Base-by-base conservation (phyloP, 352 stramenopile species). In the Globisporangium camurandrum region DNA sequence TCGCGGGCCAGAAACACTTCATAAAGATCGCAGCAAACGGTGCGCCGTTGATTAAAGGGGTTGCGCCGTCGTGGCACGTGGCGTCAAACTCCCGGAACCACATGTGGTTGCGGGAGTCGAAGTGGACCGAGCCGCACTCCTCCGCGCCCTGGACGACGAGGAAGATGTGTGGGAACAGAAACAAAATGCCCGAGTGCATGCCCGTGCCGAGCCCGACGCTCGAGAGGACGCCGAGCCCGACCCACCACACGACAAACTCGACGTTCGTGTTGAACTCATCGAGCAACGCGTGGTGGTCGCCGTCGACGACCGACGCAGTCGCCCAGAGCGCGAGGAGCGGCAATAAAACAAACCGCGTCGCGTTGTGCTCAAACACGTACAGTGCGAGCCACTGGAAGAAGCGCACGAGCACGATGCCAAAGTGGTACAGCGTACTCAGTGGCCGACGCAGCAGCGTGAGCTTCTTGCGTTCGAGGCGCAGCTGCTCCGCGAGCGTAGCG, bases 141-240 rank as follows among this genome's bases (percentile, higher is more conserved):
- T 96, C 59, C 2, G 83, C 87, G 20, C 82, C 86, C 27, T 91
- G 83, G 24, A 95, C 84, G 33, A 97, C 89, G 48, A 94, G 66
- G 66, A 98, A 96, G 46, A 98, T 98, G 67, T 98, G 92, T 34
- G 92, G 92, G 69, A 97, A 97, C 11, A 97, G 68, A 61, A 97
- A 97, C 12, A 98, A 70, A 40, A 98, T 93, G 54, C 89, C 89
- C 51, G 86, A 96, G 69, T 98, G 92, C 75, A 98, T 95, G 43
- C 92, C 92, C 20, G 85, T 96, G 51, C 92, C 92, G 31, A 98
- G 80, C 8, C 92, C 92, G n/a, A 98, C 87, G 12, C 80, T 95
- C 51, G 90, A 97, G 33, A 98, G 79, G 42, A 97, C 85, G 46
- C 92, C 92, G 22, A 98, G 81, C 1, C 89, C 87, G 43, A 97